Evolutionary conservation across 1,139 yeast species (phyloP), one percentile per base, ranked within the genome.

Genomic region (Protomyces inouyei): DNA sequence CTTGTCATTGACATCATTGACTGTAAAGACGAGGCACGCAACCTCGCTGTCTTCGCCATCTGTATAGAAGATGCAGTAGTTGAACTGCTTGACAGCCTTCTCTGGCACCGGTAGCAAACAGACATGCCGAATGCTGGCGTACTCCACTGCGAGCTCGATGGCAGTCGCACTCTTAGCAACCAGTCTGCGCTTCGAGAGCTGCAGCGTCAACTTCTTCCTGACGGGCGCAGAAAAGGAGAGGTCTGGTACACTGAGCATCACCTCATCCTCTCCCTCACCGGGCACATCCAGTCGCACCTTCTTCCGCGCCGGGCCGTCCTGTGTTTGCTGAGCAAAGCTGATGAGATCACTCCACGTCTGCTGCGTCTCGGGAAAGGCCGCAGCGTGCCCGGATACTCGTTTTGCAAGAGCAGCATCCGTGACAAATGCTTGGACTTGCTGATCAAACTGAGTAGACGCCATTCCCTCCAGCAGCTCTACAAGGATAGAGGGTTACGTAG

Each of bases 71-170:
- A 57, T 8, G 14, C 76, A 71, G 36, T 74, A 67, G 55, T 73
- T 74, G 74, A 72, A 75, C 43, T 74, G 76, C 45, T 75, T 76
- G 56, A 74, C 75, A 25, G 78, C 76, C 60, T 75, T 74, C 32
- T 75, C 78, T 2, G 79, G 79, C 1, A 77, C 72, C 3, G 70
- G 72, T 32, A 75, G 69, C 28, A 69, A 64, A 28, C 72, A 68
- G 8, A 67, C 68, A 10, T 67, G 65, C 23, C 64, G 61, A 43
- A 65, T 64, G 23, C 66, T 61, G 16, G 64, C 56, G 57, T 60
- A 65, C n/a, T 53, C 16, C 59, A 68, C 46, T 40, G 55, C 61
- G 61, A 52, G 32, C 52, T 55, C 65, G 56, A 40, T 57, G 16
- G 43, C 61, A 6, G 56, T 43, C 2, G 65, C 66, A 4, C 64